phyloP scores from a whole-genome alignment of 2,329 filamentous ascomycete genomes.

The Metarhizium sp. region DNA sequence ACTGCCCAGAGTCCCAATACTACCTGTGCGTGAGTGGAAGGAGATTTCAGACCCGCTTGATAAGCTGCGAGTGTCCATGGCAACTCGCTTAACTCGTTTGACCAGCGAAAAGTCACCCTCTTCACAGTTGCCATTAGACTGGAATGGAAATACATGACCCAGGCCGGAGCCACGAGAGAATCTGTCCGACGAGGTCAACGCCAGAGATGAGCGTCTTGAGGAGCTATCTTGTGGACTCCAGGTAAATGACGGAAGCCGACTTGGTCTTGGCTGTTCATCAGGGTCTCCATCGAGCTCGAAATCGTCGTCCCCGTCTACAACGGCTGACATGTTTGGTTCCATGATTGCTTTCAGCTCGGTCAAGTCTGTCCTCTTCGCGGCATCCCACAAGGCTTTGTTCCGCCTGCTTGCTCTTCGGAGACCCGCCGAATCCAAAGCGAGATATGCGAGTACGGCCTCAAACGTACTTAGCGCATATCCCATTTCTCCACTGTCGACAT shows the following conservation, averaged over 20 bases:
- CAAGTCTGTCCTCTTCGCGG: constrained; percentile 67
- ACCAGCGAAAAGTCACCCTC: constrained; percentile 22
- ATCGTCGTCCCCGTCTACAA: constrained; percentile 36
- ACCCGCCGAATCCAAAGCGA: constrained; percentile 71
- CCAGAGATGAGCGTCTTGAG: constrained; percentile 33
- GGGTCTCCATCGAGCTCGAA: constrained; percentile 33
- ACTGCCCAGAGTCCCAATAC: constrained; percentile 63
- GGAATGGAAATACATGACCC: constrained; percentile 87
- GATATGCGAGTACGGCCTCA: constrained; percentile 85
- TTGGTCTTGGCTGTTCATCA: constrained; percentile 36
- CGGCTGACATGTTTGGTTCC: constrained; percentile 53
- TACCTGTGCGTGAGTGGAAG: constrained; percentile 69
- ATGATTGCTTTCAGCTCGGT: constrained; percentile 68
- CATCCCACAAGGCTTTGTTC: constrained; percentile 83
- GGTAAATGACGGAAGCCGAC: constrained; percentile 34
- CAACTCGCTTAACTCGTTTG: constrained; percentile 66
- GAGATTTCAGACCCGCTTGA: constrained; percentile 82
- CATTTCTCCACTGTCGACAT: constrained; percentile 92
- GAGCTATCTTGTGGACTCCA: constrained; percentile 39
- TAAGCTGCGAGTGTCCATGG: constrained; percentile 81
- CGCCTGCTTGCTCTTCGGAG: constrained; percentile 76
- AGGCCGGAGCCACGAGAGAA: constrained; percentile 52
- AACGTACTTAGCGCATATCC: constrained; percentile 95
- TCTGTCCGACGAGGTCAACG: constrained; percentile 33
- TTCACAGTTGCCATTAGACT: constrained; percentile 40